Conservation (phyloP, 1,284 basidiomycete species). For the Grifola frondosa region DNA sequence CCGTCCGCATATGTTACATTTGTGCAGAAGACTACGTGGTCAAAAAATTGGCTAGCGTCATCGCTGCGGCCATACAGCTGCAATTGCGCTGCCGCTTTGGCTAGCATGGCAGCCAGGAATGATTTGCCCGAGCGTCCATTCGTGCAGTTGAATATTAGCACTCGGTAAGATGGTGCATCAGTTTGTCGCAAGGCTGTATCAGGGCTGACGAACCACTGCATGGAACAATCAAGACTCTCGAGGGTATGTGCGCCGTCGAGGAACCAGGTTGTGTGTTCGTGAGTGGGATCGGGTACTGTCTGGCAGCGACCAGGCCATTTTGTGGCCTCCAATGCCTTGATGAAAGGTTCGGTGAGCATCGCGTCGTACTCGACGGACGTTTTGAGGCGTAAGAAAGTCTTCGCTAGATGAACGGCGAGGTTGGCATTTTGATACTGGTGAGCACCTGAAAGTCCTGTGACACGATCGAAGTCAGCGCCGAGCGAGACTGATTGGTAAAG, state of each 20-base stretch:
- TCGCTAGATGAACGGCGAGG: conserved; percentile 80
- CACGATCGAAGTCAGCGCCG: neutral
- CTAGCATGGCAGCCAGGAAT: conserved; percentile 68
- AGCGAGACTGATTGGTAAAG: neutral
- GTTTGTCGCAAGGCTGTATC: conserved; percentile 42
- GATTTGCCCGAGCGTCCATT: conserved; percentile 79
- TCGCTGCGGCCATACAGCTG: conserved; percentile 39
- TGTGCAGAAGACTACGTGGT: conserved; percentile 90
- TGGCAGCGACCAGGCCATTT: conserved; percentile 99
- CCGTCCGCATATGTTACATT: conserved; percentile 94
- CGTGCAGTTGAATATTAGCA: conserved; percentile 96
- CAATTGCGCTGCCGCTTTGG: conserved; percentile 47
- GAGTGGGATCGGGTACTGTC: conserved; percentile 61
- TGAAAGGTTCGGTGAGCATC: conserved; percentile 53
- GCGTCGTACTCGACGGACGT: conserved; percentile 28
- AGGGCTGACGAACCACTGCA: conserved; percentile 80
- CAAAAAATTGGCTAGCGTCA: conserved; percentile 58
- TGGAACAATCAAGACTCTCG: conserved; percentile 87
- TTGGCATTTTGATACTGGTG: conserved; percentile 93
- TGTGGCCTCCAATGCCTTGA: conserved; percentile 66
- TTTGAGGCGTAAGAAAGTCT: conserved; percentile 61
- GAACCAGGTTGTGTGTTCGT: conserved; percentile 71
- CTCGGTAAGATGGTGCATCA: conserved; percentile 39
- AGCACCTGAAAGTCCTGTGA: conserved; percentile 76
- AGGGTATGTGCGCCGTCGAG: conserved; percentile 95